phyloP scores from a whole-genome alignment of 192 early-diverging fungal species.

The Rhizophlyctis rosea region DNA sequence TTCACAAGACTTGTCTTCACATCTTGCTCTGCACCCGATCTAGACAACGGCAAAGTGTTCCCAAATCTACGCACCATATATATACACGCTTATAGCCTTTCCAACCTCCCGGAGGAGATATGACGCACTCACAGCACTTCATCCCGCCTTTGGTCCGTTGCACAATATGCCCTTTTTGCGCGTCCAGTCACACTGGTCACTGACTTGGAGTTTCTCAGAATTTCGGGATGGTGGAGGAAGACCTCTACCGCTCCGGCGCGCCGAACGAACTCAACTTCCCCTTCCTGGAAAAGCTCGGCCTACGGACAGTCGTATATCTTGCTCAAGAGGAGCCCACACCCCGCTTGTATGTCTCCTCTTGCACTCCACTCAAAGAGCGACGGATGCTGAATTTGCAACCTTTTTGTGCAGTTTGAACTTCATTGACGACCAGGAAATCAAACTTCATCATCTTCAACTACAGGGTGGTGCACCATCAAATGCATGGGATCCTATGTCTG shows the following conservation, averaged over 20 bases:
- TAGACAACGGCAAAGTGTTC: no score
- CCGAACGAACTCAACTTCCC: constrained; percentile 99
- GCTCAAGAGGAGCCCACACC: constrained; percentile 97
- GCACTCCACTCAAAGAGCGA: no score
- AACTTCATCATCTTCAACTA: constrained; percentile 86
- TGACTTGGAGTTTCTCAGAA: constrained; percentile 53
- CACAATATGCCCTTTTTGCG: neutral
- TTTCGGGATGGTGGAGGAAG: constrained; percentile 96
- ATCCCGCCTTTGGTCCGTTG: constrained; percentile 69
- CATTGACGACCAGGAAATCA: constrained; percentile 97
- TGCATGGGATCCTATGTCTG: constrained; percentile 97
- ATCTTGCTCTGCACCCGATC: no score
- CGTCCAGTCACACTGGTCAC: neutral
- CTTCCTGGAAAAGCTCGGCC: constrained; percentile 91
- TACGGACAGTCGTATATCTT: constrained; percentile 92
- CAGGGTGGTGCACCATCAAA: constrained; percentile 77
- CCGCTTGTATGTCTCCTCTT: constrained; percentile 64
- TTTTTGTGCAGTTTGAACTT: constrained; percentile 66
- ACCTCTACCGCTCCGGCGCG: constrained; percentile 90
- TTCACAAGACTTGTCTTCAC: no score
- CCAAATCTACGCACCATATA: no score
- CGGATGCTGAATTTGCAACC: no score
- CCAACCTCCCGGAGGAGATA: neutral
- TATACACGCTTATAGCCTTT: neutral
- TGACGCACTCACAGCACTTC: constrained; percentile 66